A percentile compares a stretch with the other conserved stretches of the same genome.
Evolutionary conservation across 2,329 filamentous ascomycete species (phyloP).

Genomic region (Fusarium graminum): DNA sequence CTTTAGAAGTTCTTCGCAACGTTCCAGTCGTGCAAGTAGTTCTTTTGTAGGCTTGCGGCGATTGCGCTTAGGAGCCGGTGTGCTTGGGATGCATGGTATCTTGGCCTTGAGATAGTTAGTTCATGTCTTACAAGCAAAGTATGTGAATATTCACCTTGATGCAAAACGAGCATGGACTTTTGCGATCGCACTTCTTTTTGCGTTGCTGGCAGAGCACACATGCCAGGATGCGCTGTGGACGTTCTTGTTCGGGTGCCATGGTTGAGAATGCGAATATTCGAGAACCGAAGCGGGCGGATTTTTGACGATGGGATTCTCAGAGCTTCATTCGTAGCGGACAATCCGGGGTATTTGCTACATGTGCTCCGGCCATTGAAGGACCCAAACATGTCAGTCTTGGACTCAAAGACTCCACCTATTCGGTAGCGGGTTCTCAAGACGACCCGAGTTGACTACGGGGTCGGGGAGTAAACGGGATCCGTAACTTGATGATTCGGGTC

Average conservation of each 20-base stretch:
- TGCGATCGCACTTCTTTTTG: constrained; percentile 43
- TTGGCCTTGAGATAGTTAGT: constrained; percentile 23
- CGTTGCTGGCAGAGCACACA: constrained; percentile 41
- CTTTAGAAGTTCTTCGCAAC: constrained; percentile 37
- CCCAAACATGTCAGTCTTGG: not conserved
- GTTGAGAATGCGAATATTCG: not conserved
- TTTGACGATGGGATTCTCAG: constrained; percentile 11
- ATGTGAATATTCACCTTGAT: constrained; percentile 19
- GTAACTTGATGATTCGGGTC: constrained; percentile 19
- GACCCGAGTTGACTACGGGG: constrained; percentile 31
- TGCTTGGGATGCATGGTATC: constrained; percentile 35
- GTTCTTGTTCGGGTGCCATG: constrained; percentile 30
- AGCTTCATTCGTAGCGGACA: constrained; percentile 12
- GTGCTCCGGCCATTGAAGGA: not conserved
- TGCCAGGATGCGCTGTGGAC: constrained; percentile 29
- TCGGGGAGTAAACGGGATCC: constrained; percentile 36
- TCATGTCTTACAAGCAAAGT: not conserved
- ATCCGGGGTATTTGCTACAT: constrained; percentile 34
- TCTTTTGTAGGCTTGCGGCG: constrained; percentile 40
- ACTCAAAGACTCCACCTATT: not conserved
- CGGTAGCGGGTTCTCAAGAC: constrained; percentile 20
- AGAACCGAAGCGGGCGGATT: constrained; percentile 4
- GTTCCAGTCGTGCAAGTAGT: constrained; percentile 29
- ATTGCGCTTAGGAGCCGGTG: constrained; percentile 37
- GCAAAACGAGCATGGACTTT: constrained; percentile 40